Percentiles rank a stretch among this genome's conserved stretches.
Conservation (phyloP, 192 early-diverging fungal genomes). For the Linderina pennispora region DNA sequence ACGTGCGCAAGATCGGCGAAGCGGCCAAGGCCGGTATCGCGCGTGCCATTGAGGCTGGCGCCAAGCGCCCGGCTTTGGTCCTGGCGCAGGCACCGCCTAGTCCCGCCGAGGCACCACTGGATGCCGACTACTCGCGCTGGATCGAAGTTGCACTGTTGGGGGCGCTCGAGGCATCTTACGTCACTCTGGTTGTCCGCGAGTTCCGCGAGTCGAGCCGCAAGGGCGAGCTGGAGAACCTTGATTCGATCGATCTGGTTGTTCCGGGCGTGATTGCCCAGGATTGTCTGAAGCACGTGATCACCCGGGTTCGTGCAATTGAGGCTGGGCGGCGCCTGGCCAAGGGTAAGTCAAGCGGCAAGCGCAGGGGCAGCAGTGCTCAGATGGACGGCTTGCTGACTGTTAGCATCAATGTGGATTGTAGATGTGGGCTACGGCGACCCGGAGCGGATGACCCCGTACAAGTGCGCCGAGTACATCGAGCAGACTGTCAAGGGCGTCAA, state of each 20-base stretch:
- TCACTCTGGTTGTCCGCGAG: constrained; percentile 77
- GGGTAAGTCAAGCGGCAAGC: too few species aligned
- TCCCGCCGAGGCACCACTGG: constrained; percentile 10
- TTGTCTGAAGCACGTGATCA: constrained; percentile 31
- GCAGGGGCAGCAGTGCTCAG: too few species aligned
- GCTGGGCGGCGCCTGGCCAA: constrained; percentile 62
- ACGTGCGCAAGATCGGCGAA: constrained; percentile 69
- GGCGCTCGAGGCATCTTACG: constrained; percentile 64
- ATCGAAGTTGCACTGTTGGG: constrained; percentile 70
- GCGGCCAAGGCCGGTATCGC: constrained; percentile 62
- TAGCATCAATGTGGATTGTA: constrained; percentile 9
- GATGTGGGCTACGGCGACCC: constrained; percentile 83
- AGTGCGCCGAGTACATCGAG: constrained; percentile 61
- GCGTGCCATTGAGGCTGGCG: constrained; percentile 59
- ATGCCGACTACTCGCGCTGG: constrained; percentile 61
- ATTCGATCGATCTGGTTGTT: constrained; percentile 56
- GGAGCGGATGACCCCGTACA: constrained; percentile 81
- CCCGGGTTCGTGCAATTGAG: constrained; percentile 64
- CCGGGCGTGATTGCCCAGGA: constrained; percentile 8
- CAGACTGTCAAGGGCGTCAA: constrained; percentile 52
- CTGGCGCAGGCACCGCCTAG: constrained; percentile 51
- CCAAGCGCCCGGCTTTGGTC: constrained; percentile 52
- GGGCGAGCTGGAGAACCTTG: constrained; percentile 47
- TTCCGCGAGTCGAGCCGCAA: constrained; percentile 44
- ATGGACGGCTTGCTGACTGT: too few species aligned